Conservation (phyloP, 2,329 filamentous ascomycete species). For the Fusarium setosum region DNA sequence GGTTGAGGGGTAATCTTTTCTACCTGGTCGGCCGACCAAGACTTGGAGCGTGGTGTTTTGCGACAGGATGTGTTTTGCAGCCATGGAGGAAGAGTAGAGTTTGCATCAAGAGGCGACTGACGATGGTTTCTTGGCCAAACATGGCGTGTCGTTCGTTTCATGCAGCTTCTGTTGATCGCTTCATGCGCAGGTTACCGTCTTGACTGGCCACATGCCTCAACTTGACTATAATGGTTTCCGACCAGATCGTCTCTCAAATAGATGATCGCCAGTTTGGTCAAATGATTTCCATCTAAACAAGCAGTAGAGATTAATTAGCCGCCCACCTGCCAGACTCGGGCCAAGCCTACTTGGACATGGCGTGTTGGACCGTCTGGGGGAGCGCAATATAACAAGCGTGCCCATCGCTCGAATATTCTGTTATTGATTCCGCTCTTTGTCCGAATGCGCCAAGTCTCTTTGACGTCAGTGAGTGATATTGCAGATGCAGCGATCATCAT, state of each 20-base stretch:
- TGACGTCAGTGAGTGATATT: conserved; percentile 18
- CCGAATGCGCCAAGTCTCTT: background rate
- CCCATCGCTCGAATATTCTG: background rate
- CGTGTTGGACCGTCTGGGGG: conserved; percentile 9
- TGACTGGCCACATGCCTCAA: background rate
- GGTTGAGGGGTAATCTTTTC: conserved; percentile 15
- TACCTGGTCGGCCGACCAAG: background rate
- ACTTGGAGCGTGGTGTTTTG: conserved; percentile 4
- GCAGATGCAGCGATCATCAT: background rate
- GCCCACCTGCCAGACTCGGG: conserved; percentile 14
- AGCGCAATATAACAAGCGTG: conserved; percentile 23
- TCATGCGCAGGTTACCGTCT: background rate
- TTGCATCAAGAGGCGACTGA: background rate
- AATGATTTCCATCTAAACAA: conserved; percentile 17
- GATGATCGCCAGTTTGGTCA: conserved; percentile 20
- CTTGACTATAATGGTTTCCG: conserved; percentile 7
- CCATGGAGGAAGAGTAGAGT: conserved; percentile 5
- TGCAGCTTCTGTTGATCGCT: background rate
- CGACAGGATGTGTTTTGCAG: conserved; percentile 12
- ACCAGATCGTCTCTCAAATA: conserved; percentile 3
- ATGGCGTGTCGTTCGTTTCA: conserved; percentile 1
- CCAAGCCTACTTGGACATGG: conserved; percentile 11
- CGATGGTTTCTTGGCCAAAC: background rate
- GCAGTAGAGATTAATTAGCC: conserved; percentile 17
- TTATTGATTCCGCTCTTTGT: background rate